phyloP scores from a whole-genome alignment of 139 green algal genomes.

The Chlorella sp. region DNA sequence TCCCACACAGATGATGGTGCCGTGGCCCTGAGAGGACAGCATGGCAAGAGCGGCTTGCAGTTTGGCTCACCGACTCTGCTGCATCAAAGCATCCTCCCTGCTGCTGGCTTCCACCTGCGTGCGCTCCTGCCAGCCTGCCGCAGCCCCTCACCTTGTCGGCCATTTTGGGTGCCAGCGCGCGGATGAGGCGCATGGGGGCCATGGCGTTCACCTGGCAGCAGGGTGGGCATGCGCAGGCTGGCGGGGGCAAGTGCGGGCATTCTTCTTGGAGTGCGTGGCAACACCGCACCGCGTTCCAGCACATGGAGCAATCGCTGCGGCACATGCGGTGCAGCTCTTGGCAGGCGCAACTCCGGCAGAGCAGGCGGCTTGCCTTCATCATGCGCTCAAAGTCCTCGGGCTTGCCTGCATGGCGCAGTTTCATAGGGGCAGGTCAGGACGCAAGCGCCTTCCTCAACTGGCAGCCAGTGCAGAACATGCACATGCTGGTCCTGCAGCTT shows the following conservation, averaged over 20 bases:
- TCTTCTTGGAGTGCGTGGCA: too few relatives aligned
- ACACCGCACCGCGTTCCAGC: too few relatives aligned
- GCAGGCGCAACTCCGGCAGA: too few relatives aligned
- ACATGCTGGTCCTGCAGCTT: background rate
- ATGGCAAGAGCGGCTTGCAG: background rate
- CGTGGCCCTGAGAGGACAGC: background rate
- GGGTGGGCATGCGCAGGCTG: too few relatives aligned
- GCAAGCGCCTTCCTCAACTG: background rate
- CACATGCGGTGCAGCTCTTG: too few relatives aligned
- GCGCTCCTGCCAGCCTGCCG: background rate
- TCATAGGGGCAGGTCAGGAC: background rate
- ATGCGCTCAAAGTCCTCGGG: constrained; percentile 44
- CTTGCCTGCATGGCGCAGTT: constrained; percentile 27
- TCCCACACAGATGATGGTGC: constrained; percentile 33
- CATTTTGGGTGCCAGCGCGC: constrained; percentile 37
- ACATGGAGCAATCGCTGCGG: too few relatives aligned
- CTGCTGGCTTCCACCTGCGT: background rate
- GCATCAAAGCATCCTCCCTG: too few relatives aligned
- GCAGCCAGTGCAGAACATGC: background rate
- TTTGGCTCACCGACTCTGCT: too few relatives aligned
- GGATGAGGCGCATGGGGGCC: constrained; percentile 43
- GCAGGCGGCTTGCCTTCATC: background rate
- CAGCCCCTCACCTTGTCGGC: constrained; percentile 19
- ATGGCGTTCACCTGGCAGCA: constrained; percentile 24
- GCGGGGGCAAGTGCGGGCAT: too few relatives aligned